These are phyloP conservation scores for Aureobasidium namibiae DNA, from an alignment of 2,329 filamentous ascomycete genomes.

Conservation along the genomic window DNA sequence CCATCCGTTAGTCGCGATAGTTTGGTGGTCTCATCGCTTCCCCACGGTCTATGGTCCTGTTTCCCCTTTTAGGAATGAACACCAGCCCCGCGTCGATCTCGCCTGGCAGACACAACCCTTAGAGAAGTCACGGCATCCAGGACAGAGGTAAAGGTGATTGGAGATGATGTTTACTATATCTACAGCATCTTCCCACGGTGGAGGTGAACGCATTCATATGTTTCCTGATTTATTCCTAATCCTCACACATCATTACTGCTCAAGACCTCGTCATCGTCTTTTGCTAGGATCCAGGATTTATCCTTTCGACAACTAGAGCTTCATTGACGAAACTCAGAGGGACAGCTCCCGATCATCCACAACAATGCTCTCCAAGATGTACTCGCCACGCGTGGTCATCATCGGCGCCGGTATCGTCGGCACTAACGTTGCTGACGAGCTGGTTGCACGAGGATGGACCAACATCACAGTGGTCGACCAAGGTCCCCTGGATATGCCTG, in stretches of 20 bases:
- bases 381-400: slow-evolving; percentile 45
- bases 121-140: slow-evolving; percentile 6
- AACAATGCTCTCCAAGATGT: slow-evolving; percentile 11
- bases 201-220: neutral
- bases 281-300: neutral
- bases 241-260: neutral
- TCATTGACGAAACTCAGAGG: neutral
- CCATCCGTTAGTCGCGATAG: neutral
- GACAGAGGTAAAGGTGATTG: neutral
- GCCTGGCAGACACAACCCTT: slow-evolving; percentile 2
- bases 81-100: slow-evolving; percentile 1
- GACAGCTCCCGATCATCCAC: neutral
- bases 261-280: neutral
- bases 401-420: slow-evolving; percentile 59
- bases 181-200: neutral
- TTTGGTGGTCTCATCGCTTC: slow-evolving; percentile 2
- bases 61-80: slow-evolving; percentile 1
- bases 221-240: neutral
- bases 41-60: neutral
- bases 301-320: neutral
- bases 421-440: slow-evolving; percentile 56
- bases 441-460: slow-evolving; percentile 53
- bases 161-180: slow-evolving; percentile 4
- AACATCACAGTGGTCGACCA: slow-evolving; percentile 59
- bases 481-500: slow-evolving; percentile 53